Base-by-base conservation (phyloP, 306 rosid species). In the Prunus salicina region DNA sequence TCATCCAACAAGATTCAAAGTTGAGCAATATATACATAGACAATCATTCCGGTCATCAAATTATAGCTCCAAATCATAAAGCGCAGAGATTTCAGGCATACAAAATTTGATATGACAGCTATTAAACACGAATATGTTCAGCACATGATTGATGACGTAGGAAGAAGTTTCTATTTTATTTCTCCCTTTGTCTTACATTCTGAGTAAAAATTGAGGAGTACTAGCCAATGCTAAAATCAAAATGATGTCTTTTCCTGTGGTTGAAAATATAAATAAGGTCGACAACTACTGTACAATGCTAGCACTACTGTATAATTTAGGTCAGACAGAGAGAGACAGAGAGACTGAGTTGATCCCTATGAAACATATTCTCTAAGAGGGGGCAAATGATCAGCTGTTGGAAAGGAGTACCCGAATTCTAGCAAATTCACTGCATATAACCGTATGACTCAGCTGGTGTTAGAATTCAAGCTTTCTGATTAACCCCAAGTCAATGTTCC, bases 401-500 rank as follows among this genome's bases (percentile, higher is more conserved):
- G 71, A 71, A 75, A 76, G 51, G 28, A 74, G 76, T 71, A 82
- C 74, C 80, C 3, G 50, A 73, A 38, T 53, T 56, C 77, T 80
- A 38, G 61, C 78, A 64, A 52, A 60, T 60, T 64, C 80, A 51
- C 57, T 50, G 27, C 30, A 78, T 15, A 55, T 52, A 76, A 45
- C 56, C 5, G 4, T 64, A 76, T 16, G 66, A 67, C 61, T 19
- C 61, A 61, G 70, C 38, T 27, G 69, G 70, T 8, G 69, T 87
- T 86, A 89, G 82, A 91, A 91, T 27, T 91, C 86, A 46, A 91
- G 96, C 91, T 86, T 93, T 84, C 94, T 87, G 87, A 97, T 85
- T 28, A 91, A 52, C 12, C 73, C 87, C 77, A 67, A 24, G 34
- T 78, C 86, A 67, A 88, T 81, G 30, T 73, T 75, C 79, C 88